These are phyloP conservation scores for Blastomyces parvus DNA, from an alignment of 2,329 filamentous ascomycete species.

Conservation along the genomic window DNA sequence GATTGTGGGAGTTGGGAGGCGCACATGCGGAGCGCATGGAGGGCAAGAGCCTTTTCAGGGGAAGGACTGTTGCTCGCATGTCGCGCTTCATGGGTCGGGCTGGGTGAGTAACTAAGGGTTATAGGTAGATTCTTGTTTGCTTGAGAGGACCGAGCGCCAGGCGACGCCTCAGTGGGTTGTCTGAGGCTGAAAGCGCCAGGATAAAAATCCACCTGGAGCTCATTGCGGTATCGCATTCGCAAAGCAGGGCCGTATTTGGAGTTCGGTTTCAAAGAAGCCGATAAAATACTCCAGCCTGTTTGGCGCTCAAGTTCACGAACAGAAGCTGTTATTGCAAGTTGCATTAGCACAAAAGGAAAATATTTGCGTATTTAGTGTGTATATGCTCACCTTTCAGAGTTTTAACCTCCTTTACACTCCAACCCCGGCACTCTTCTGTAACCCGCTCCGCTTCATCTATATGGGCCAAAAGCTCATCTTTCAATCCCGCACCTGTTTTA, in stretches of 20 bases:
- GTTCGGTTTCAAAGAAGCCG: constrained; percentile 25
- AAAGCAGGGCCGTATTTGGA: constrained; percentile 26
- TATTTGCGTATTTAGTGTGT: neutral
- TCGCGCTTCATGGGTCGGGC: constrained; percentile 12
- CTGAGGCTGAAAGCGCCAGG: constrained; percentile 29
- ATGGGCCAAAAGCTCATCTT: constrained; percentile 59
- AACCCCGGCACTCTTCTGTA: constrained; percentile 80
- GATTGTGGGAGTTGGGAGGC: constrained; percentile 29
- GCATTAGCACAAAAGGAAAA: constrained; percentile 11
- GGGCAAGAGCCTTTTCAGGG: constrained; percentile 33
- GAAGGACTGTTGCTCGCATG: constrained; percentile 19
- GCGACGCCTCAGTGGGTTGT: neutral
- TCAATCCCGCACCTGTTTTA: constrained; percentile 54
- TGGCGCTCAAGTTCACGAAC: constrained; percentile 33
- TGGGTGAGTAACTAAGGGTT: constrained; percentile 28
- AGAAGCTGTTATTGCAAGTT: constrained; percentile 21
- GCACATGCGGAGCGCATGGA: constrained; percentile 34
- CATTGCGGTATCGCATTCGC: constrained; percentile 34
- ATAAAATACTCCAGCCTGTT: constrained; percentile 38
- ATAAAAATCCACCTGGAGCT: constrained; percentile 36
- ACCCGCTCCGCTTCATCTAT: constrained; percentile 76
- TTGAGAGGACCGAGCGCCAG: constrained; percentile 11
- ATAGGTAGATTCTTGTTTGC: constrained; percentile 22
- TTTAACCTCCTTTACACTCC: constrained; percentile 72
- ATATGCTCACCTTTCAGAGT: constrained; percentile 58